Evolutionary conservation across 2,329 filamentous ascomycete species (phyloP).

Genomic region (Teratosphaeria zuluensis): DNA sequence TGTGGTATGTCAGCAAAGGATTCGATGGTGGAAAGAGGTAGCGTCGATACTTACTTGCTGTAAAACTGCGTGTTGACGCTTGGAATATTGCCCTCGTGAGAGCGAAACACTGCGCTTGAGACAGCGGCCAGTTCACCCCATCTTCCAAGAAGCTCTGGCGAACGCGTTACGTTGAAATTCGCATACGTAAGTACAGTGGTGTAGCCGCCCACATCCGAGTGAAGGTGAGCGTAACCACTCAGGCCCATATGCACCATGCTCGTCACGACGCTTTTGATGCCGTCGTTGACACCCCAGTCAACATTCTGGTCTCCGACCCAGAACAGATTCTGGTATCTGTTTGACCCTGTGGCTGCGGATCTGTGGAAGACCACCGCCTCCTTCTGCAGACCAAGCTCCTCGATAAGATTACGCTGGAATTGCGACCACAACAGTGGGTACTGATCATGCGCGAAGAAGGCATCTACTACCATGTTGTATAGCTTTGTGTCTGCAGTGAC

Average conservation of each 20-base stretch:
- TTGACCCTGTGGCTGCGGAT: conserved; percentile 24
- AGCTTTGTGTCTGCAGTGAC: conserved; percentile 22
- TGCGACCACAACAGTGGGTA: conserved; percentile 27
- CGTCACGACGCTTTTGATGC: conserved; percentile 27
- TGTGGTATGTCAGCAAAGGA: background rate
- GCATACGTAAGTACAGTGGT: conserved; percentile 23
- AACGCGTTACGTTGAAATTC: conserved; percentile 26
- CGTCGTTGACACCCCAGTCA: conserved; percentile 26
- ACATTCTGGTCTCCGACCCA: conserved; percentile 31
- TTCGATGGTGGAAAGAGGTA: background rate
- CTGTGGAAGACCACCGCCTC: conserved; percentile 29
- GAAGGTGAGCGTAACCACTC: conserved; percentile 26
- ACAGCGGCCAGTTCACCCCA: conserved; percentile 30
- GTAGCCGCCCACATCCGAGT: conserved; percentile 30
- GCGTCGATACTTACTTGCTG: conserved; percentile 14
- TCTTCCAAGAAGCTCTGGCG: conserved; percentile 27
- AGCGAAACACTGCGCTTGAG: conserved; percentile 26
- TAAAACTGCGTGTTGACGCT: conserved; percentile 30
- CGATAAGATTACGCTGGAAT: conserved; percentile 23
- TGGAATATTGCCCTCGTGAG: conserved; percentile 30
- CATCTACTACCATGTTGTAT: conserved; percentile 19
- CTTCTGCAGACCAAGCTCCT: conserved; percentile 18
- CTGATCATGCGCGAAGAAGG: conserved; percentile 27
- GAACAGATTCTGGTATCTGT: conserved; percentile 29
- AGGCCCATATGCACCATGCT: conserved; percentile 29